These are phyloP conservation scores for Ophidiomyces ophidiicola DNA, from an alignment of 2,329 filamentous ascomycete species.

Conservation along the genomic window DNA sequence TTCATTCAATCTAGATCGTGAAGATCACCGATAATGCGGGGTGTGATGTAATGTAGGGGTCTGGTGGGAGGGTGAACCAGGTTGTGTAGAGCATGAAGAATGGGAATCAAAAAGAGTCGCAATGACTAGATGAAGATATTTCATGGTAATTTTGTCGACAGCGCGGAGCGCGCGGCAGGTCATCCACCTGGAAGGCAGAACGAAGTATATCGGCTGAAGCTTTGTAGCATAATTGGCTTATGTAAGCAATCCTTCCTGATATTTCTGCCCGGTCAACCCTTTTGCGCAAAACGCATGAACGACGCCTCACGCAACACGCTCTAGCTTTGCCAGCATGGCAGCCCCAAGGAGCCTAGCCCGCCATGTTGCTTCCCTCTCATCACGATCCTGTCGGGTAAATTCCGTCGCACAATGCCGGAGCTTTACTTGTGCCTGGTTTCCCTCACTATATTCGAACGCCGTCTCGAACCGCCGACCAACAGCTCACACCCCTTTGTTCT, in stretches of 20 bases:
- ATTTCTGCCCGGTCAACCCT: too few species aligned
- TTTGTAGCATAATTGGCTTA: too few species aligned
- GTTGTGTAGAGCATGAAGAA: not conserved
- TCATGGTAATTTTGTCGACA: too few species aligned
- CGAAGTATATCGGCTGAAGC: too few species aligned
- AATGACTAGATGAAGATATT: too few species aligned
- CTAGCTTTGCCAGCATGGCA: constrained; percentile 12
- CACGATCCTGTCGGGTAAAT: not conserved
- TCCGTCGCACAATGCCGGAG: constrained; percentile 10
- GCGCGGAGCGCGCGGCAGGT: too few species aligned
- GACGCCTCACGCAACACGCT: too few species aligned
- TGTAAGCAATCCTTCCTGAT: too few species aligned
- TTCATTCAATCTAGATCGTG: not conserved
- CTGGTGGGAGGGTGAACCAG: not conserved
- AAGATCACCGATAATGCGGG: not conserved
- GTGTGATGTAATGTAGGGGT: not conserved
- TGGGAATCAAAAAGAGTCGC: not conserved
- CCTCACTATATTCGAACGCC: not conserved
- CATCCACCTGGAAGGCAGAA: too few species aligned
- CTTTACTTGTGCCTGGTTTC: not conserved
- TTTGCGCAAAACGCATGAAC: too few species aligned
- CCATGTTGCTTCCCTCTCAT: constrained; percentile 4
- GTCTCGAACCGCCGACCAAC: constrained; percentile 1
- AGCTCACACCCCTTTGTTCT: constrained; percentile 11
- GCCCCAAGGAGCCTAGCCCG: constrained; percentile 9